Evolutionary conservation across 192 early-diverging fungal species (phyloP).

Genomic region (Thamnidium elegans): DNA sequence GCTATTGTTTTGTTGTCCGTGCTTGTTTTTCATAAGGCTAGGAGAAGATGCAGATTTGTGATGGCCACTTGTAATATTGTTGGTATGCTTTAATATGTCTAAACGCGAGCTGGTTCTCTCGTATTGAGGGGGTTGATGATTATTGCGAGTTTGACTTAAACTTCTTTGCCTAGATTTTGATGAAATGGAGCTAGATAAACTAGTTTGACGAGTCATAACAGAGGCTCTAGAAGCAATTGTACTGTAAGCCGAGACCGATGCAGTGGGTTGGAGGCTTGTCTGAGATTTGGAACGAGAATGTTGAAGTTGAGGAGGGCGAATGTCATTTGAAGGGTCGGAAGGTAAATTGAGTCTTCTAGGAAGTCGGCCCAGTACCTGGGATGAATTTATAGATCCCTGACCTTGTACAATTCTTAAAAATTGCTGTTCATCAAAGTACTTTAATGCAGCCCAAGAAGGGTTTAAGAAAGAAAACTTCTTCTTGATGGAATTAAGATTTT

Average conservation of each 20-base stretch:
- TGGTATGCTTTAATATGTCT: neutral
- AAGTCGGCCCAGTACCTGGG: constrained; percentile 23
- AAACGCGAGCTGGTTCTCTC: neutral
- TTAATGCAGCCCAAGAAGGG: constrained; percentile 39
- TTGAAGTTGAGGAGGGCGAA: neutral
- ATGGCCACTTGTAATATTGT: neutral
- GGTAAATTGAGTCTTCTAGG: constrained; percentile 22
- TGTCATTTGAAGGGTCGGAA: neutral
- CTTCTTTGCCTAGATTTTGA: neutral
- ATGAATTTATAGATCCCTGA: constrained; percentile 9
- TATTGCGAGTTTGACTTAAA: neutral
- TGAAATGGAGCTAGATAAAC: neutral
- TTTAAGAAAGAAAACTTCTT: constrained; percentile 36
- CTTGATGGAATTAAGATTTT: constrained; percentile 27
- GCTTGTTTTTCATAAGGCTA: neutral
- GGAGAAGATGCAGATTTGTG: neutral
- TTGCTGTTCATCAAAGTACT: constrained; percentile 39
- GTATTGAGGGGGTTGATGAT: neutral
- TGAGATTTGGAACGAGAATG: constrained; percentile 1
- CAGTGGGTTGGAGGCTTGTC: neutral
- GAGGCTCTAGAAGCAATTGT: no score
- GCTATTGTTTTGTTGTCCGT: neutral
- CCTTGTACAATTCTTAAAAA: constrained; percentile 36
- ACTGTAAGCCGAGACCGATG: neutral
- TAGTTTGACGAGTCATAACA: neutral